Conservation (phyloP, 2,329 filamentous ascomycete species). For the Akanthomyces lecanii region DNA sequence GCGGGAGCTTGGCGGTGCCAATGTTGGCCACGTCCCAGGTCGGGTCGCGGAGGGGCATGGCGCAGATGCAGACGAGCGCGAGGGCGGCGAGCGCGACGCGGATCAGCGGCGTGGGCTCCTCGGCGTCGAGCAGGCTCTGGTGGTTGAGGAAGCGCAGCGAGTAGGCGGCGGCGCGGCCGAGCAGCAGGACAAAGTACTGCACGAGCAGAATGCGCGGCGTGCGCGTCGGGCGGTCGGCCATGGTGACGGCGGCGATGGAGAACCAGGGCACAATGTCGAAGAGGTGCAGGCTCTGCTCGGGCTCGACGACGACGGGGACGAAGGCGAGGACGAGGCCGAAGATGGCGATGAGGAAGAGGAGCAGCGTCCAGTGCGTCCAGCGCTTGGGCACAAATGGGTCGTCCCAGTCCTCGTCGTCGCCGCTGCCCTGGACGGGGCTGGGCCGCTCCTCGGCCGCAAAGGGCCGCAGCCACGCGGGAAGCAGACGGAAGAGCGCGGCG, state of each 20-base stretch:
- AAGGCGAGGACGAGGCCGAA: slow-evolving; percentile 26
- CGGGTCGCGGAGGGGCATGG: slow-evolving; percentile 36
- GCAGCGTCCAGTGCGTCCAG: slow-evolving; percentile 39
- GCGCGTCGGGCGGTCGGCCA: slow-evolving; percentile 36
- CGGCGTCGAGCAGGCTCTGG: slow-evolving; percentile 15
- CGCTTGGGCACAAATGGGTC: slow-evolving; percentile 23
- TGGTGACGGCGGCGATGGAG: slow-evolving; percentile 33
- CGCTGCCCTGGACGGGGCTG: neutral
- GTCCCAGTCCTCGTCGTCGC: neutral
- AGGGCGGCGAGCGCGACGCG: slow-evolving; percentile 24
- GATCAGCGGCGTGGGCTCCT: slow-evolving; percentile 23
- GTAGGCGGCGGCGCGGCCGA: slow-evolving; percentile 29
- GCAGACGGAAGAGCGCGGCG: slow-evolving; percentile 24
- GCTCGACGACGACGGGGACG: slow-evolving; percentile 29
- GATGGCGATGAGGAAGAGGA: slow-evolving; percentile 25
- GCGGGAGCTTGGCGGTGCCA: slow-evolving; percentile 25
- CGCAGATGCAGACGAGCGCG: slow-evolving; percentile 29
- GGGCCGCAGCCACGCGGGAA: slow-evolving; percentile 39
- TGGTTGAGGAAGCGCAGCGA: slow-evolving; percentile 29
- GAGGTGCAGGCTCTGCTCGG: slow-evolving; percentile 25
- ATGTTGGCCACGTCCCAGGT: slow-evolving; percentile 32
- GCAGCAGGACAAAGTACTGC: slow-evolving; percentile 35
- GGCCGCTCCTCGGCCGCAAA: slow-evolving; percentile 39
- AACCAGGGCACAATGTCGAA: slow-evolving; percentile 40
- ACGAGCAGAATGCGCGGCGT: slow-evolving; percentile 38